Evolutionary conservation across 129 eudicot species (phyloP).

Genomic region (Rutidosis leptorrhynchoides): DNA sequence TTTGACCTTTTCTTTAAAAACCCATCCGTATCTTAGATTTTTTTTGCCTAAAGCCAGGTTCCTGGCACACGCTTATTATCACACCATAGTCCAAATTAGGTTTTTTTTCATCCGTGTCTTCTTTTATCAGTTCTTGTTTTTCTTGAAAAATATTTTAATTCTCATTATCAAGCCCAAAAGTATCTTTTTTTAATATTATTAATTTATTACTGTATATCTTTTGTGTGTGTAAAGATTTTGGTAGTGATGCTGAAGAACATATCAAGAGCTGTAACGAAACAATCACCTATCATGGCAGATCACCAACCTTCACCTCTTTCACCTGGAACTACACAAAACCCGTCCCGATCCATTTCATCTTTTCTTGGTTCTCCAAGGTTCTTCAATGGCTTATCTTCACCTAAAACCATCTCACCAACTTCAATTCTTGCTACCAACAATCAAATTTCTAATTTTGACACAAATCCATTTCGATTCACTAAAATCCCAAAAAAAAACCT

Average conservation of each 20-base stretch:
- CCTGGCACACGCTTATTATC: no score
- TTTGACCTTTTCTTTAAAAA: no score
- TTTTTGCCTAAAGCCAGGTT: no score
- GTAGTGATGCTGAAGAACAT: conserved; percentile 72
- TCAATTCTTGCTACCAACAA: conserved; percentile 63
- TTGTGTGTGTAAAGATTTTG: neutral
- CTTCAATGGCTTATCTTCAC: conserved; percentile 51
- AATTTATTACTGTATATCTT: neutral
- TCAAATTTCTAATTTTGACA: conserved; percentile 33
- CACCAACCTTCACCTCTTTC: conserved; percentile 39
- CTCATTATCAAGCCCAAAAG: neutral
- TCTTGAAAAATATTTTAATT: conserved; percentile 25
- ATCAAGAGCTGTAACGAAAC: conserved; percentile 73
- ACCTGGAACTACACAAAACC: conserved; percentile 39
- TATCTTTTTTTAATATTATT: neutral
- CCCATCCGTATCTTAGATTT: no score
- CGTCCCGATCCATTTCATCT: conserved; percentile 50
- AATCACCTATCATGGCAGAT: conserved; percentile 65
- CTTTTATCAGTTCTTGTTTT: conserved; percentile 40
- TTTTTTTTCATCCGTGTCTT: no score
- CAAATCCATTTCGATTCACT: conserved; percentile 46
- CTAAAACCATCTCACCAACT: conserved; percentile 47
- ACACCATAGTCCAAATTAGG: no score
- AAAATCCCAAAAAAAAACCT: conserved; percentile 42
- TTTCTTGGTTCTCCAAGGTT: conserved; percentile 72